A percentile compares a stretch with the other conserved stretches of the same genome.
Evolutionary conservation across 2,329 filamentous ascomycete genomes (phyloP).

Genomic region (Calonectria crousiana): DNA sequence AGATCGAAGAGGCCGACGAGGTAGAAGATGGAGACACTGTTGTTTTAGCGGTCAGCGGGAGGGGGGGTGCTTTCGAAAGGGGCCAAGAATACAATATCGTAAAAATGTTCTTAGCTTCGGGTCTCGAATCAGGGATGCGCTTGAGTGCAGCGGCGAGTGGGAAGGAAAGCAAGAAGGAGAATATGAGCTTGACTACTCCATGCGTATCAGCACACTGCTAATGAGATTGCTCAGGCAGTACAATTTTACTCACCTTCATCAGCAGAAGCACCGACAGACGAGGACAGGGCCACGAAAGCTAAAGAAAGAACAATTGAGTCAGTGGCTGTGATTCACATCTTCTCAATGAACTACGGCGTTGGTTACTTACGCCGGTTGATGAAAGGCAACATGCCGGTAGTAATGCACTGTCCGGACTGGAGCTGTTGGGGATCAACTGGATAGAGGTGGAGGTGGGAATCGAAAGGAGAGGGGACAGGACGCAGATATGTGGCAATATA

Average conservation of each 20-base stretch:
- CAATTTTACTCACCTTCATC: conserved; percentile 50
- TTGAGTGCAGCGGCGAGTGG: conserved; percentile 91
- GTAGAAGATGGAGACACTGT: conserved; percentile 86
- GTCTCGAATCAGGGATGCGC: conserved; percentile 86
- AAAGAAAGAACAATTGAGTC: background rate
- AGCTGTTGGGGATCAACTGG: conserved; percentile 12
- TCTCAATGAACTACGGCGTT: background rate
- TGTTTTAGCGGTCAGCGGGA: conserved; percentile 14
- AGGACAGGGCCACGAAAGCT: conserved; percentile 52
- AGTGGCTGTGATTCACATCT: background rate
- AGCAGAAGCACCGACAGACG: conserved; percentile 49
- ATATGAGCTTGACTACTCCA: conserved; percentile 86
- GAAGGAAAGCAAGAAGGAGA: conserved; percentile 91
- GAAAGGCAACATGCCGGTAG: conserved; percentile 33
- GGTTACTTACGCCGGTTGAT: conserved; percentile 40
- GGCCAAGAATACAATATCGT: conserved; percentile 74
- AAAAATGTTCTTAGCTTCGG: conserved; percentile 89
- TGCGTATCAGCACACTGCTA: conserved; percentile 30
- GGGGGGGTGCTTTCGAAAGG: background rate
- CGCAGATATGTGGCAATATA: background rate
- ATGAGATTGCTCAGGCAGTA: background rate
- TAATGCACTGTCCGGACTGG: conserved; percentile 4
- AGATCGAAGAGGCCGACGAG: conserved; percentile 93
- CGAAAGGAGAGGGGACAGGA: background rate
- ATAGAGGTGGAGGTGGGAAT: background rate